Evolutionary conservation across 2,329 filamentous ascomycete species (phyloP), one percentile per base, ranked within the genome.

Genomic region (Claviceps purpurea): DNA sequence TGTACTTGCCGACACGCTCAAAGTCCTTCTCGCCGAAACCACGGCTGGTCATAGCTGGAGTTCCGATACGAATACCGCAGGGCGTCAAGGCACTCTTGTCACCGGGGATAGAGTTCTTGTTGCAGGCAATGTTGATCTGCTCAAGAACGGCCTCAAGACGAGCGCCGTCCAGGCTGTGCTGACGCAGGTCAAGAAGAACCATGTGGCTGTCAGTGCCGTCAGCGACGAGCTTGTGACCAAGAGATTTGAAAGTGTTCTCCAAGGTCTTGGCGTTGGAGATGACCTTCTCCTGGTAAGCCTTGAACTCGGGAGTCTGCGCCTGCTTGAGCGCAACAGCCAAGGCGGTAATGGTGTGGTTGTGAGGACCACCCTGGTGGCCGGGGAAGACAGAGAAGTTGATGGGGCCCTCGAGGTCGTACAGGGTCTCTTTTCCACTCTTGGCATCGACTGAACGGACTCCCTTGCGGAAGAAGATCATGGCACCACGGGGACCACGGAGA

Each of bases 401-500:
- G 52, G 89, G 87, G 61, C 84, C 81, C 77, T 98, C 93, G 38
- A 98, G 81, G 65, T 98, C 89, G 69, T 96, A 98, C 63, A 90
- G 75, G 50, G 78, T 85, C 76, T 91, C 81, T 74, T 95, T 91
- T 64, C 89, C 89, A 56, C 86, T 84, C 80, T 96, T 96, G 71
- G 86, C 75, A 67, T 97, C 88, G 51, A 85, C 85, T 64, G 85
- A 89, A 65, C 91, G 87, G 56, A 96, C 84, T 57, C 93, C 93
- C 77, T 95, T 96, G 72, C 93, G 88, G 84, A 90, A 98, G 82
- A 98, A 98, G 75, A 98, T 98, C 93, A 98, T 98, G 68, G 93
- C 93, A 65, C 93, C 93, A 69, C 93, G 89, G 55, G 93, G 93
- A 55, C 93, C 93, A 72, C 93, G 89, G 61, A 98, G 86, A 52